A percentile compares a stretch with the other conserved stretches of the same genome.
Conservation (phyloP, 768 basidiomycete genomes). For the Auricularia sp. region DNA sequence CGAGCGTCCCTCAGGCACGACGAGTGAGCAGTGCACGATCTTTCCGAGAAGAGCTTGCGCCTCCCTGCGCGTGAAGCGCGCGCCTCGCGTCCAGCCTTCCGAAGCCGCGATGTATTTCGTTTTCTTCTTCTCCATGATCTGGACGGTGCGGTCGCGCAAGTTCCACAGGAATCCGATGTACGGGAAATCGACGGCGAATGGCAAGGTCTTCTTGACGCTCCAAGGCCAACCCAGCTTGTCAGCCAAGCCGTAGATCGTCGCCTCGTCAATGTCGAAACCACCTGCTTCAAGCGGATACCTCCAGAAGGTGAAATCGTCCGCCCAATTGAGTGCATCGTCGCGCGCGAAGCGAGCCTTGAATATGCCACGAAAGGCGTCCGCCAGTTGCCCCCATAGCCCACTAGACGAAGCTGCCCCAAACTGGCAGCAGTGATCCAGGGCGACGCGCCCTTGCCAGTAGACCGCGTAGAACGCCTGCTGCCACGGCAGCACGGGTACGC, state of each 20-base stretch:
- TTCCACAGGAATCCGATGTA: constrained; percentile 33
- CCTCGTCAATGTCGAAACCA: constrained; percentile 6
- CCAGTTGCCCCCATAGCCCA: constrained; percentile 23
- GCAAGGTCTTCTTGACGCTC: constrained; percentile 20
- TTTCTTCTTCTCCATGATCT: constrained; percentile 23
- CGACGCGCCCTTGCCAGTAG: constrained; percentile 13
- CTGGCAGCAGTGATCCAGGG: constrained; percentile 23
- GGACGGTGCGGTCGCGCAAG: constrained; percentile 17
- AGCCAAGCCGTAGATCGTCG: constrained; percentile 20
- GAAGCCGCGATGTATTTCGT: constrained; percentile 20
- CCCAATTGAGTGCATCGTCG: constrained; percentile 24
- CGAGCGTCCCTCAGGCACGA: not conserved
- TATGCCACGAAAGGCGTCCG: constrained; percentile 23
- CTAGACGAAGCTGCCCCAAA: constrained; percentile 23
- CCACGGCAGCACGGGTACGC: not conserved
- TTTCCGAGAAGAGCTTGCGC: constrained; percentile 9
- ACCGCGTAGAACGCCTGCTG: constrained; percentile 19
- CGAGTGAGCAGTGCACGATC: not conserved
- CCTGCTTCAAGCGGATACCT: not conserved
- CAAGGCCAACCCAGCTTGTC: constrained; percentile 25
- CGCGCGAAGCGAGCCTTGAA: constrained; percentile 12
- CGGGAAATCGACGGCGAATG: constrained; percentile 19
- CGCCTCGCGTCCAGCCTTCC: constrained; percentile 4
- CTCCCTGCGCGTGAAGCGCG: not conserved
- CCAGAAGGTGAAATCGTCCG: constrained; percentile 27